Evolutionary conservation across 768 basidiomycete genomes (phyloP), one percentile per base, ranked within the genome.

Genomic region (Termitomyces sp.): DNA sequence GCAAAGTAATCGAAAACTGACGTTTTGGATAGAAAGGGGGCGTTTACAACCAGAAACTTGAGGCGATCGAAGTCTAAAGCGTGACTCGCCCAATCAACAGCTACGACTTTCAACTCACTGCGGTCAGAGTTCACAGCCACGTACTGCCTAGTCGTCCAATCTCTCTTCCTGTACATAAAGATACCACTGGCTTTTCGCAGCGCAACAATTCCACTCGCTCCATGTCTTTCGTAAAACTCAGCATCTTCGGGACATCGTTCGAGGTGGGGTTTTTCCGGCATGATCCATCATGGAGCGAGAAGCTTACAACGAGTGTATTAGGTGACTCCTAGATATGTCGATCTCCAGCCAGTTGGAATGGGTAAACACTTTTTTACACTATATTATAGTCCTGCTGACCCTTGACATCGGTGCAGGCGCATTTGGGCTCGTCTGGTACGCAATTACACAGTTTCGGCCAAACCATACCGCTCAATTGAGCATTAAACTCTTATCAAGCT

Each of bases 331-430:
- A 85, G 97, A 67, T 99, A 99, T 90, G 90, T 97, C 71, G 97
- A 99, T 77, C 87, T 99, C 11, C 96, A 98, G 68, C 96, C 96
- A 30, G 96, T 98, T 46, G 97, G 96, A 71, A 98, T 98, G 96
- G 96, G 96, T 92, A 60, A 73, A 88, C 73, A 47, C 55, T 41
- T 28, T 53, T 50, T 54, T 3, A 51, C 22, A 9, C 22, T n/a
- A 8, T 45, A 16, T 30, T 38, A 24, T 28, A 22, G 16, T n/a
- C 6, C 36, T 22, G 28, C 44, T 22, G 35, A 36, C 18, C 20
- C 5, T 28, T 11, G 35, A 20, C 20, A 14, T 35, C 18, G 45
- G 5, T 14, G 58, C 40, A 92, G 93, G 93, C 62, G 97, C 97
- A 40, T 98, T 99, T 68, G 97, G 97, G 58, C 91, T 99, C 56